A percentile compares a stretch with the other conserved stretches of the same genome.
Conservation (phyloP, 2,329 filamentous ascomycete genomes). For the Aspergillus sclerotialis region DNA sequence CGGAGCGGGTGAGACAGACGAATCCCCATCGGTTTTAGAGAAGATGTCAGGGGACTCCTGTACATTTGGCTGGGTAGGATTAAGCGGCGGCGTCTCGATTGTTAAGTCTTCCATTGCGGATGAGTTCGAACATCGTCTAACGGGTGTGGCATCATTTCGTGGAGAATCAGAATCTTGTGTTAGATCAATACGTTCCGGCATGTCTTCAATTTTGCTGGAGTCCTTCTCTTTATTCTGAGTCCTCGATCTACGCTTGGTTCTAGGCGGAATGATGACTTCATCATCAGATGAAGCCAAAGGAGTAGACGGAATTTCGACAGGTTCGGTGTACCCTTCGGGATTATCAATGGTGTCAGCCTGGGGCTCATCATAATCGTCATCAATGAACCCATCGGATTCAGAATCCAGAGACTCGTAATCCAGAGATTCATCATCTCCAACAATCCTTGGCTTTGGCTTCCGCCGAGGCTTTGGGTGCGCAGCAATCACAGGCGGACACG, state of each 20-base stretch:
- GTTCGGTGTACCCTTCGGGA: constrained; percentile 1
- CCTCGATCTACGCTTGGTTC: constrained; percentile 9
- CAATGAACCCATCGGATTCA: constrained; percentile 3
- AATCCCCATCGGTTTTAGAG: constrained; percentile 3
- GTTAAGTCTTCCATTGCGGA: constrained; percentile 12
- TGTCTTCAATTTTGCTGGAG: constrained; percentile 4
- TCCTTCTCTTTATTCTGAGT: constrained; percentile 1
- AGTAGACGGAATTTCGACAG: background rate
- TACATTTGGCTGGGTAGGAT: constrained; percentile 14
- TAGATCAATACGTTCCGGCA: constrained; percentile 26
- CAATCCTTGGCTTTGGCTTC: constrained; percentile 1
- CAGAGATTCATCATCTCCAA: constrained; percentile 29
- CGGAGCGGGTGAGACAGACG: constrained; percentile 13
- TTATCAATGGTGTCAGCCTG: constrained; percentile 26
- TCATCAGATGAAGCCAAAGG: constrained; percentile 12
- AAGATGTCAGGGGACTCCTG: constrained; percentile 5
- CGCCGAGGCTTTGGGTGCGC: constrained; percentile 8
- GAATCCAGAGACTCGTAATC: constrained; percentile 25
- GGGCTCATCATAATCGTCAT: constrained; percentile 5
- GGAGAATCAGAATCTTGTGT: constrained; percentile 21
- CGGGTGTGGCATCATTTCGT: too few species aligned
- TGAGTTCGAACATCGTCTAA: background rate
- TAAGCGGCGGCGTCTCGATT: constrained; percentile 30
- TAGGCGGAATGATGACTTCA: constrained; percentile 16
- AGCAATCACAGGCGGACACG: constrained; percentile 21